Percentiles rank a stretch among this genome's conserved stretches.
Evolutionary conservation across 345 rosid genomes (phyloP).

Genomic region (Lumnitzera racemosa): DNA sequence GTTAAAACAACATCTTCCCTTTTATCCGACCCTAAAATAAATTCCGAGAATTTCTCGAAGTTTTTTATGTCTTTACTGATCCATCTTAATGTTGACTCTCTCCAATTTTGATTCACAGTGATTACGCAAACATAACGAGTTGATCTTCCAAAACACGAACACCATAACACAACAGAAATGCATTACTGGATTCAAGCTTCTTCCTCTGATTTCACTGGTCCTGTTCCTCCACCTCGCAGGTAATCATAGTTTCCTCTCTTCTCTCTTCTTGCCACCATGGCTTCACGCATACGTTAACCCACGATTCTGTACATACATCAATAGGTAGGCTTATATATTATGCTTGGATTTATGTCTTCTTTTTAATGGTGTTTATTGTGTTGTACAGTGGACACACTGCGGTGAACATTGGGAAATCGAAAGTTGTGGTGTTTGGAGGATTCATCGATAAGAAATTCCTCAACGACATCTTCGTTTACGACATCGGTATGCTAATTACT

Average conservation of each 20-base stretch:
- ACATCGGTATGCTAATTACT: constrained; percentile 43
- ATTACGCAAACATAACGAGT: too few species aligned
- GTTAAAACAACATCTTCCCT: too few species aligned
- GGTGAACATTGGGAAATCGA: constrained; percentile 69
- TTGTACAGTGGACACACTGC: constrained; percentile 76
- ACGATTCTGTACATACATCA: too few species aligned
- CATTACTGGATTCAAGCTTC: constrained; percentile 90
- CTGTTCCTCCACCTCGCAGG: constrained; percentile 91
- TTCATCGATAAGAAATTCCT: constrained; percentile 76
- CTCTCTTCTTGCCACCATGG: neutral
- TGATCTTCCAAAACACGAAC: too few species aligned
- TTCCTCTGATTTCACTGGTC: constrained; percentile 69
- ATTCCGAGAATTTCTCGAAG: too few species aligned
- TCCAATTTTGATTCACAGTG: too few species aligned
- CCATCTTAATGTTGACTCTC: too few species aligned
- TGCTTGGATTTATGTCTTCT: neutral
- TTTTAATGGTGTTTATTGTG: neutral
- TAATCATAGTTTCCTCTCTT: constrained; percentile 1
- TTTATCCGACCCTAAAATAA: too few species aligned
- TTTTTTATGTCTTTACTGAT: too few species aligned
- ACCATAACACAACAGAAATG: constrained; percentile 23
- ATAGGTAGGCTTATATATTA: neutral
- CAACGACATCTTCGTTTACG: constrained; percentile 61
- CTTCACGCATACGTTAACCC: too few species aligned
- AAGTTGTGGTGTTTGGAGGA: constrained; percentile 84